Evolutionary conservation across 768 basidiomycete species (phyloP).

Genomic region (Lanmaoa rubissima): DNA sequence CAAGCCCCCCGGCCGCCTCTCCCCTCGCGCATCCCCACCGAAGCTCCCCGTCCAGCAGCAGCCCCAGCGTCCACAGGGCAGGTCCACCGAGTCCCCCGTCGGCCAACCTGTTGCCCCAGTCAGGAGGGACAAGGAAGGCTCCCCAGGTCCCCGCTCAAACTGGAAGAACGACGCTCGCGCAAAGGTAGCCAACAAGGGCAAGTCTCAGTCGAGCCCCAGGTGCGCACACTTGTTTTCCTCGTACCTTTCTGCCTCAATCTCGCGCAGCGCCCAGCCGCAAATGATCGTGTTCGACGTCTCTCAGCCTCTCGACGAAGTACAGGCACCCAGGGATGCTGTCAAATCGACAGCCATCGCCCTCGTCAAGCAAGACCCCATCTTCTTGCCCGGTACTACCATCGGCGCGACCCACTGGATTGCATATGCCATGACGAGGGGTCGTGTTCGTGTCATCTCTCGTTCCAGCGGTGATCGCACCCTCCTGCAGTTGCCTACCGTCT

Average conservation of each 20-base stretch:
- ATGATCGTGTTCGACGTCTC: constrained; percentile 75
- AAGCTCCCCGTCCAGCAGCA: constrained; percentile 52
- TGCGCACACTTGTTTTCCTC: constrained; percentile 27
- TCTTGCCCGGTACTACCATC: constrained; percentile 83
- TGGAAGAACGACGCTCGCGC: constrained; percentile 38
- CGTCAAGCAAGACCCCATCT: constrained; percentile 81
- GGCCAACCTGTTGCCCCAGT: constrained; percentile 39
- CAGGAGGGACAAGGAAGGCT: constrained; percentile 67
- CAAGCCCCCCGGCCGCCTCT: constrained; percentile 48
- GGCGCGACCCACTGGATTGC: constrained; percentile 92
- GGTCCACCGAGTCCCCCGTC: constrained; percentile 50
- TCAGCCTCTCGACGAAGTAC: constrained; percentile 68
- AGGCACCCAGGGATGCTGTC: constrained; percentile 71
- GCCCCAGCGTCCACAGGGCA: constrained; percentile 42
- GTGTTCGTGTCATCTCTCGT: constrained; percentile 84
- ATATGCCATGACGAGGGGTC: constrained; percentile 90
- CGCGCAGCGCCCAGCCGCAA: constrained; percentile 56
- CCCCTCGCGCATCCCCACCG: constrained; percentile 65
- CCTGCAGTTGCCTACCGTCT: constrained; percentile 67
- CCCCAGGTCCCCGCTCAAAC: constrained; percentile 58
- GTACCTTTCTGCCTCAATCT: neutral
- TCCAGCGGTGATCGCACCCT: constrained; percentile 86
- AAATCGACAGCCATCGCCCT: constrained; percentile 90
- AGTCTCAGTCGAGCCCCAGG: constrained; percentile 58
- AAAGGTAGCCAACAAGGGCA: constrained; percentile 40